Conservation (phyloP, 2,329 filamentous ascomycete genomes). For the Iodosphaeria phyllophila region DNA sequence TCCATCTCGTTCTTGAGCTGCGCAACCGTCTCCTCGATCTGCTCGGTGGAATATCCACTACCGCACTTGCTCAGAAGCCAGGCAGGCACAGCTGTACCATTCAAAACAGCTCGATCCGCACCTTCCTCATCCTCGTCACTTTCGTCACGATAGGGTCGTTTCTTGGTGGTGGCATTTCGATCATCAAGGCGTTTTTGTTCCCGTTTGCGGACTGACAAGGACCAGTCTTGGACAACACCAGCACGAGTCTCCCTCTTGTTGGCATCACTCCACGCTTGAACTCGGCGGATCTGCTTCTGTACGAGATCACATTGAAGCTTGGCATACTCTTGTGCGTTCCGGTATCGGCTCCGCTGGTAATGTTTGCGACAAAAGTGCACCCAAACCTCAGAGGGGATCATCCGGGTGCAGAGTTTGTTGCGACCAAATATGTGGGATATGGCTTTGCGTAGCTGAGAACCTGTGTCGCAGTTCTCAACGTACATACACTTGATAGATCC, state of each 20-base stretch:
- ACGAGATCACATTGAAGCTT: constrained; percentile 45
- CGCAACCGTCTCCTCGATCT: constrained; percentile 27
- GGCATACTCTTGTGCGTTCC: constrained; percentile 42
- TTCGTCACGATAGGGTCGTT: constrained; percentile 13
- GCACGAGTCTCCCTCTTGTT: constrained; percentile 19
- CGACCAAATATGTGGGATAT: constrained; percentile 70
- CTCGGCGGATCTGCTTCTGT: constrained; percentile 37
- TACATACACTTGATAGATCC: constrained; percentile 29
- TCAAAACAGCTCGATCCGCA: constrained; percentile 12
- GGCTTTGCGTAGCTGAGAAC: constrained; percentile 48
- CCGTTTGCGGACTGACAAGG: constrained; percentile 43
- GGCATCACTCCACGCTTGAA: constrained; percentile 41
- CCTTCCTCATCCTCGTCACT: constrained; percentile 14
- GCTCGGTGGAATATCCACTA: constrained; percentile 25
- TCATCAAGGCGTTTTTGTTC: constrained; percentile 38
- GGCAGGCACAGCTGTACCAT: constrained; percentile 22
- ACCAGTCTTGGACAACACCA: constrained; percentile 37
- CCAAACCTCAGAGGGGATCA: constrained; percentile 53
- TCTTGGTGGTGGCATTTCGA: constrained; percentile 14
- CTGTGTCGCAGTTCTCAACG: constrained; percentile 36
- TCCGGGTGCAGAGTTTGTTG: constrained; percentile 59
- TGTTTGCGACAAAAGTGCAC: constrained; percentile 65
- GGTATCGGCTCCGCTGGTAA: constrained; percentile 59
- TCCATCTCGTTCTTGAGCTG: constrained; percentile 26
- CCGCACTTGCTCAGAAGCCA: constrained; percentile 29